Evolutionary conservation across 23 red algal genomes (phyloP).

Genomic region (Agarophyton chilense): DNA sequence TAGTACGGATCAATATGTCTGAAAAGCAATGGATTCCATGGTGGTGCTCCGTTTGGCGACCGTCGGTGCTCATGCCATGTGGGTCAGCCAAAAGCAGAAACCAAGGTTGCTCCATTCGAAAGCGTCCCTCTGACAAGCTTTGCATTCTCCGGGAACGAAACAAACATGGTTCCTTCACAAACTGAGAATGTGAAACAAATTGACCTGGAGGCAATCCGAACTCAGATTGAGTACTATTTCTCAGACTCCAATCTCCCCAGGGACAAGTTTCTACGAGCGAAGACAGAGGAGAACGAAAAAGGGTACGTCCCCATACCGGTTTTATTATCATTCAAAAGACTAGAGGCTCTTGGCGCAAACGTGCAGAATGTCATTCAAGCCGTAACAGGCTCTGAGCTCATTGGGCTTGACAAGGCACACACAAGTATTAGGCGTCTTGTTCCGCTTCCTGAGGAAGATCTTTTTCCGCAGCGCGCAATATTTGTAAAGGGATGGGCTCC

Average conservation of each 20-base stretch:
- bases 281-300: slow-evolving; percentile 79
- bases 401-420: slow-evolving; percentile 55
- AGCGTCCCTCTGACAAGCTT: too few relatives aligned
- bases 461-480: slow-evolving; percentile 61
- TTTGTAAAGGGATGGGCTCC: slow-evolving; percentile 83
- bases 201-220: slow-evolving; percentile 66
- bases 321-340: slow-evolving; percentile 81
- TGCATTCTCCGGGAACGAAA: too few relatives aligned
- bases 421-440: slow-evolving; percentile 59
- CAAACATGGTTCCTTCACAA: slow-evolving; percentile 7
- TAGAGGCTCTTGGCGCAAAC: slow-evolving; percentile 52
- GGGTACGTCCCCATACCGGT: slow-evolving; percentile 74
- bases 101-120: too few relatives aligned
- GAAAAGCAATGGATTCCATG: too few relatives aligned
- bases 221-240: slow-evolving; percentile 98
- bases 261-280: slow-evolving; percentile 90
- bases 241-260: slow-evolving; percentile 94
- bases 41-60: too few relatives aligned
- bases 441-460: slow-evolving; percentile 65
- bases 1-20: too few relatives aligned
- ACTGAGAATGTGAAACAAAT: slow-evolving; percentile 1
- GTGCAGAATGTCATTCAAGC: slow-evolving; percentile 47
- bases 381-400: slow-evolving; percentile 47
- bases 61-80: too few relatives aligned
- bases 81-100: too few relatives aligned